phyloP scores from a whole-genome alignment of 306 rosid species.

The Datisca glomerata region DNA sequence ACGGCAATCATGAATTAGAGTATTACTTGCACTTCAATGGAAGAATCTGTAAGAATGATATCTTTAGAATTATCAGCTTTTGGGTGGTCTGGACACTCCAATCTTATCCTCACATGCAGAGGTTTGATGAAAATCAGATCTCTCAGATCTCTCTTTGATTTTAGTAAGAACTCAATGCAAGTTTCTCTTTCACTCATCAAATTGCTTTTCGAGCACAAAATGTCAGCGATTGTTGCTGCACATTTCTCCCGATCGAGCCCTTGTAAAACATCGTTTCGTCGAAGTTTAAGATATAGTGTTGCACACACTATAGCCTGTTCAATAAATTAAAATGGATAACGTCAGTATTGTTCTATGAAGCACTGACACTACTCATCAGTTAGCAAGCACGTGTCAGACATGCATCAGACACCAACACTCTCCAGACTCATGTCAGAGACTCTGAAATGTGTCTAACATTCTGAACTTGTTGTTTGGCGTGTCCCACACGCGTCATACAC shows the following conservation, averaged over 20 bases:
- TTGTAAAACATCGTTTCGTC: constrained; percentile 14
- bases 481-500: too few species aligned
- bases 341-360: constrained; percentile 1
- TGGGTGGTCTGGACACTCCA: constrained; percentile 45
- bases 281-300: constrained; percentile 44
- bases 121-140: constrained; percentile 57
- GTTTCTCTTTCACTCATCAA: constrained; percentile 40
- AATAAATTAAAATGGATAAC: constrained; percentile 3
- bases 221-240: constrained; percentile 52
- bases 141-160: constrained; percentile 51
- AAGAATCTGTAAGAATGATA: constrained; percentile 45
- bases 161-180: constrained; percentile 36
- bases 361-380: too few species aligned
- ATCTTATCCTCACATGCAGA: constrained; percentile 54
- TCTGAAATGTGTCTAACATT: too few species aligned
- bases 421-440: too few species aligned
- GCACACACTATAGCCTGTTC: constrained; percentile 61
- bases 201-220: constrained; percentile 30
- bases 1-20: constrained; percentile 24
- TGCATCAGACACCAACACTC: too few species aligned
- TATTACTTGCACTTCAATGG: constrained; percentile 41
- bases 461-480: too few species aligned
- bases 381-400: too few species aligned
- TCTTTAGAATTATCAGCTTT: constrained; percentile 63
- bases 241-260: constrained; percentile 31